Evolutionary conservation across 2,329 filamentous ascomycete species (phyloP).

Genomic region (Aplosporella prunicola): DNA sequence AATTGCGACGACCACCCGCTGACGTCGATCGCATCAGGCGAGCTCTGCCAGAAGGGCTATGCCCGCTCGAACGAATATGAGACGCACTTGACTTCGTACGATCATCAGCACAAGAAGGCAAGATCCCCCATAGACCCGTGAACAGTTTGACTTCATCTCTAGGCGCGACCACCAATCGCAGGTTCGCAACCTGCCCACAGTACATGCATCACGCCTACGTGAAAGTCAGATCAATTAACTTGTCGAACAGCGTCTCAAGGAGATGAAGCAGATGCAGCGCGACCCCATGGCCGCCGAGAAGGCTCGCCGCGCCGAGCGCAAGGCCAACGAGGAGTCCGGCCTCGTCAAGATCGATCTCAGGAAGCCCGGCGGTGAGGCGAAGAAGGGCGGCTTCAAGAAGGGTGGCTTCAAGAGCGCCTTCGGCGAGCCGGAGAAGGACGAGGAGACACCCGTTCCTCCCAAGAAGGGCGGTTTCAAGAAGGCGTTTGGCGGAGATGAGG

Average conservation of each 20-base stretch:
- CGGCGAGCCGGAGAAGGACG: constrained; percentile 16
- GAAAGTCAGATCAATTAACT: too few species aligned
- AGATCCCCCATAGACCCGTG: constrained; percentile 15
- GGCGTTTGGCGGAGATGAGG: constrained; percentile 7
- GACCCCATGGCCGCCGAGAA: constrained; percentile 57
- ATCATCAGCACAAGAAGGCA: constrained; percentile 84
- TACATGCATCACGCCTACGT: too few species aligned
- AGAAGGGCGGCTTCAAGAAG: constrained; percentile 58
- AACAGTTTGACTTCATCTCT: too few species aligned
- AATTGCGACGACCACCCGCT: background rate
- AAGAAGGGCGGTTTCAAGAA: constrained; percentile 9
- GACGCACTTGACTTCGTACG: constrained; percentile 85
- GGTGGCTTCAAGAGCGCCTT: constrained; percentile 70
- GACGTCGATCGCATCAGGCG: constrained; percentile 34
- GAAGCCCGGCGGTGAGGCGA: constrained; percentile 15
- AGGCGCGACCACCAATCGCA: too few species aligned
- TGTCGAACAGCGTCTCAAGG: constrained; percentile 53
- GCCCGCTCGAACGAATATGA: constrained; percentile 93
- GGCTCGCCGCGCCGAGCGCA: constrained; percentile 54
- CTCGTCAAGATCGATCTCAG: constrained; percentile 27
- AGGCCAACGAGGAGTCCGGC: constrained; percentile 51
- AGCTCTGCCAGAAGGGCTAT: constrained; percentile 89
- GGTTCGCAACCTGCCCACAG: constrained; percentile 1
- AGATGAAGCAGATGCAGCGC: constrained; percentile 76
- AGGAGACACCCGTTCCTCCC: constrained; percentile 18